Base-by-base conservation (phyloP, 106 monocot genomes). In the Allium sativum region DNA sequence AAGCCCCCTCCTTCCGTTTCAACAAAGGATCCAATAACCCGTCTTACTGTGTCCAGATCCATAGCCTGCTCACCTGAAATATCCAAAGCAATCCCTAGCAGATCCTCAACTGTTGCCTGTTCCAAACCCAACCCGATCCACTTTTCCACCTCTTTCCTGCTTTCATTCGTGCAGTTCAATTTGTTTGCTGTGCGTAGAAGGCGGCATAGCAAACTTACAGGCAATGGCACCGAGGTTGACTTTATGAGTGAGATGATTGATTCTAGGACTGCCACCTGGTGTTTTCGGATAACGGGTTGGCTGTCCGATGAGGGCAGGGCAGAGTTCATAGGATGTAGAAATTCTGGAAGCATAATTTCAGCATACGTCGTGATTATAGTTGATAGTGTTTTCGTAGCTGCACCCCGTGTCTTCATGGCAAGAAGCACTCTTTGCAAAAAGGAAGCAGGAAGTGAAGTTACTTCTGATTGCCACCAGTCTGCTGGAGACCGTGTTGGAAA, bases 401-500 rank as follows among this genome's bases (percentile, higher is more conserved):
- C 78, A 9, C 78, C 76, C 31, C 68, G 74, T 60, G 68, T 31
- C 56, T 56, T 66, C 81, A 92, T 81, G 45, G 86, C 67, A 17
- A 73, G 7, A 20, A 87, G 68, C 59, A 76, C 47, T 65, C 79
- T 78, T 15, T 74, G 70, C 69, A 87, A 68, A 59, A 62, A 76
- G 59, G 56, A 15, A 10, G 76, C 76, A 44, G 48, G 7, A 52
- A 92, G 77, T 14, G 63, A 53, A 22, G 81, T 57, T 11, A 92
- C 66, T 42, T 88, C 88, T 8, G 57, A 40, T 10, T 73, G 75
- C 93, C 93, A 88, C 93, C 93, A 93, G 17, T 82, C 88, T 14
- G 84, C 48, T 15, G 84, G 79, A 3, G 82, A 71, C 18, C 84
- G 64, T 9, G 68, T 82, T 21, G 84, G 93, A 31, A 76, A 82